phyloP scores from a whole-genome alignment of 306 rosid species.

The Ceratonia siliqua region DNA sequence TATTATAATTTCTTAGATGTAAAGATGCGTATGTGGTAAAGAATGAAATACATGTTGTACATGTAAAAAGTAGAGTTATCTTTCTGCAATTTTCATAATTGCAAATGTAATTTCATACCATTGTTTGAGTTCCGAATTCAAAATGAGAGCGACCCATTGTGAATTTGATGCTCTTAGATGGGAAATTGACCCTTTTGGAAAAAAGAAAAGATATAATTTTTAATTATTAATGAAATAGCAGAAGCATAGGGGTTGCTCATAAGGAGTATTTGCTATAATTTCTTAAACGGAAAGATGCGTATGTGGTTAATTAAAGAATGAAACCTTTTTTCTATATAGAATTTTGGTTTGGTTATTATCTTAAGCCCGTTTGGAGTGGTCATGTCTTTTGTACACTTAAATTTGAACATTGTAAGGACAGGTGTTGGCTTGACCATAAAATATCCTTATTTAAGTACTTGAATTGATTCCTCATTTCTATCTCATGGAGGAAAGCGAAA shows the following conservation, averaged over 20 bases:
- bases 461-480: neutral
- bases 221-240: neutral
- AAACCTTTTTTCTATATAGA: neutral
- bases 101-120: neutral
- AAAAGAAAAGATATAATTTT: neutral
- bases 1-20: neutral
- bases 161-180: conserved; percentile 9
- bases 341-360: neutral
- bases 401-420: conserved; percentile 17
- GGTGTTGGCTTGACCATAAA: neutral
- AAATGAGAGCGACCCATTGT: neutral
- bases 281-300: neutral
- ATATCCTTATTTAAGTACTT: neutral
- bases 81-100: neutral
- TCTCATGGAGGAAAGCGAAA: neutral
- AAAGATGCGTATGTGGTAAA: neutral
- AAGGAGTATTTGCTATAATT: neutral
- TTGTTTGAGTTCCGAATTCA: neutral
- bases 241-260: neutral
- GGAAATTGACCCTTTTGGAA: conserved; percentile 2
- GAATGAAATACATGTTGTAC: neutral
- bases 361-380: neutral
- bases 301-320: neutral
- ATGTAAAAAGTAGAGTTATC: neutral
- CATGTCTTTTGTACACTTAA: neutral